Evolutionary conservation across 768 basidiomycete species (phyloP).

Genomic region (Candolleomyces aberdarensis): DNA sequence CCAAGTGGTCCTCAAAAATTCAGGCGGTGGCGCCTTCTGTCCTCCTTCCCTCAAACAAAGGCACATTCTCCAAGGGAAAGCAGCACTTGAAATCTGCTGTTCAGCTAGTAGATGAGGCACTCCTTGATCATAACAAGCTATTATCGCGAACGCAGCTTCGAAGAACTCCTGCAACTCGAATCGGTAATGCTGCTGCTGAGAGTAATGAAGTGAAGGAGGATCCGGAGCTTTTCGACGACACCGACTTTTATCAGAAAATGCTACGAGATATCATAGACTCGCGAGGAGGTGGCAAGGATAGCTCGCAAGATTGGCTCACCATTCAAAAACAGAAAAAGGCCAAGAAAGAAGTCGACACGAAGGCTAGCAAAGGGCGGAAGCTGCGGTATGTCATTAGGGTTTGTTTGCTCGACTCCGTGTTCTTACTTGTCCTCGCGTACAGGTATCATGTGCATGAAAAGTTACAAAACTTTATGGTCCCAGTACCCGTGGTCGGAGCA

Average conservation of each 20-base stretch:
- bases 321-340: constrained; percentile 67
- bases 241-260: constrained; percentile 91
- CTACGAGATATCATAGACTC: constrained; percentile 89
- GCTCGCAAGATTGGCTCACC: constrained; percentile 59
- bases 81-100: constrained; percentile 62
- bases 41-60: constrained; percentile 67
- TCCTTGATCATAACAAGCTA: constrained; percentile 55
- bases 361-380: constrained; percentile 93
- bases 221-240: constrained; percentile 74
- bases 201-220: constrained; percentile 31
- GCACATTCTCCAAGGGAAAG: constrained; percentile 59
- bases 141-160: constrained; percentile 61
- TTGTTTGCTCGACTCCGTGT: not conserved
- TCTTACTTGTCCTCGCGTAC: constrained; percentile 8
- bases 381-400: constrained; percentile 52
- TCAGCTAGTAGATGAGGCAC: constrained; percentile 74
- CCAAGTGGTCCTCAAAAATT: constrained; percentile 96
- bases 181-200: constrained; percentile 31
- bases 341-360: constrained; percentile 91
- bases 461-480: constrained; percentile 95
- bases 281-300: constrained; percentile 34
- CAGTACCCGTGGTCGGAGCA: constrained; percentile 58
- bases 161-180: constrained; percentile 44
- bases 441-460: constrained; percentile 96
- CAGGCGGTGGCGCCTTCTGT: constrained; percentile 85